Conservation (phyloP, 495 filamentous ascomycete genomes). For the Lentithecium fluviatile region DNA sequence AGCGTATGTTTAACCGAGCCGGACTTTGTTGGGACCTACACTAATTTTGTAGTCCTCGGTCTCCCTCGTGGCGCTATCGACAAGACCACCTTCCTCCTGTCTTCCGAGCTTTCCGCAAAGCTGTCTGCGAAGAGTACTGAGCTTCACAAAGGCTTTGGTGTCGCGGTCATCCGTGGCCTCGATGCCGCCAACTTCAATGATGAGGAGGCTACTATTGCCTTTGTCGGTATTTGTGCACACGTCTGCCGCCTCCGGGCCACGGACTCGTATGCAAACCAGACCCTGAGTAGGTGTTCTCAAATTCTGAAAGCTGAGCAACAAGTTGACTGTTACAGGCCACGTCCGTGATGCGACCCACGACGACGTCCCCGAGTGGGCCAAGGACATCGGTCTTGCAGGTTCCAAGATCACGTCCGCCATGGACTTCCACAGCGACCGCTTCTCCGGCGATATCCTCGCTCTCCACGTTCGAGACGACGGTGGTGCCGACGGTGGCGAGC, state of each 20-base stretch:
- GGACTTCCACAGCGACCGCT: slow-evolving; percentile 36
- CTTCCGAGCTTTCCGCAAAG: slow-evolving; percentile 6
- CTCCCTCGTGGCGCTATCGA: slow-evolving; percentile 13
- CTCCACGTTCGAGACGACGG: slow-evolving; percentile 33
- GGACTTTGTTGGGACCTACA: neutral
- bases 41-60: slow-evolving; percentile 7
- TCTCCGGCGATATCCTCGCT: slow-evolving; percentile 36
- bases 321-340: slow-evolving; percentile 23
- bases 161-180: slow-evolving; percentile 32
- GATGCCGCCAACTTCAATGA: slow-evolving; percentile 27
- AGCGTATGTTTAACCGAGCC: slow-evolving; percentile 19
- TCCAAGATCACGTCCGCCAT: slow-evolving; percentile 35
- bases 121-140: slow-evolving; percentile 21
- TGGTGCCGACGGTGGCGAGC: slow-evolving; percentile 32
- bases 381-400: slow-evolving; percentile 31
- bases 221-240: slow-evolving; percentile 27
- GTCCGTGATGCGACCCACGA: slow-evolving; percentile 35
- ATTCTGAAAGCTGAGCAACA: neutral
- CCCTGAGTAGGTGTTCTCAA: slow-evolving; percentile 26
- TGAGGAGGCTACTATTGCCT: slow-evolving; percentile 34
- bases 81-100: slow-evolving; percentile 20
- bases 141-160: slow-evolving; percentile 27
- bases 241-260: slow-evolving; percentile 30
- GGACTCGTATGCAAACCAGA: slow-evolving; percentile 34
- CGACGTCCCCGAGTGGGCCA: slow-evolving; percentile 20